phyloP scores from a whole-genome alignment of 176 grass and related monocot genomes.

The Cenchrus purpureus region DNA sequence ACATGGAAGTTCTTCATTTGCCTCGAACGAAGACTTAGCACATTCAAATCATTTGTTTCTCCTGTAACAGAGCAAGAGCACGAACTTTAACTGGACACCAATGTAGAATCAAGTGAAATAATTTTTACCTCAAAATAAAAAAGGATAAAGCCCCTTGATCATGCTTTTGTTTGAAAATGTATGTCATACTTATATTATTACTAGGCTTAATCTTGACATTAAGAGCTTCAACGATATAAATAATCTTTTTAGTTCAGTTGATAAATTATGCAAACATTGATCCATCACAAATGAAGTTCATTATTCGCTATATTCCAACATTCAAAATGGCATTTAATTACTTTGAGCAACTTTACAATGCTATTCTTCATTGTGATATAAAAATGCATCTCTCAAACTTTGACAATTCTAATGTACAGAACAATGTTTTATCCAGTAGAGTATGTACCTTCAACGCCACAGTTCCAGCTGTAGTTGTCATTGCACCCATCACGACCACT shows the following conservation, averaged over 20 bases:
- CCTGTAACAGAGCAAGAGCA: slow-evolving; percentile 49
- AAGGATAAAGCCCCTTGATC: not conserved
- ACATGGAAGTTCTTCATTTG: slow-evolving; percentile 99
- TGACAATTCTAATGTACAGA: slow-evolving; percentile 16
- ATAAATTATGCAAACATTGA: slow-evolving; percentile 34
- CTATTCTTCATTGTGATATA: slow-evolving; percentile 7
- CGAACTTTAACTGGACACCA: not conserved
- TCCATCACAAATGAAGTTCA: slow-evolving; percentile 20
- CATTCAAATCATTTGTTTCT: slow-evolving; percentile 81
- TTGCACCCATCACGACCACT: slow-evolving; percentile 80
- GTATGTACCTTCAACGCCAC: slow-evolving; percentile 91
- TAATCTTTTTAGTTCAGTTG: slow-evolving; percentile 23
- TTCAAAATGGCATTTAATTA: not conserved
- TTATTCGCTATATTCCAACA: not conserved
- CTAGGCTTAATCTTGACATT: not conserved
- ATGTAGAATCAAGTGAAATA: slow-evolving; percentile 23
- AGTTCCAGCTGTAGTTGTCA: slow-evolving; percentile 98
- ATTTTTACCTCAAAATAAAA: not conserved
- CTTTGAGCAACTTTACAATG: slow-evolving; percentile 5
- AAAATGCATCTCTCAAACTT: not conserved
- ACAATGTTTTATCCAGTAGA: slow-evolving; percentile 26
- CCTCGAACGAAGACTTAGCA: slow-evolving; percentile 66
- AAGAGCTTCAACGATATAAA: slow-evolving; percentile 3
- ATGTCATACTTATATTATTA: slow-evolving; percentile 8
- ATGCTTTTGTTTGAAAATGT: slow-evolving; percentile 37